Evolutionary conservation across 140 eudicot species (phyloP), one percentile per base, ranked within the genome.

Genomic region (Anethum foeniculum): DNA sequence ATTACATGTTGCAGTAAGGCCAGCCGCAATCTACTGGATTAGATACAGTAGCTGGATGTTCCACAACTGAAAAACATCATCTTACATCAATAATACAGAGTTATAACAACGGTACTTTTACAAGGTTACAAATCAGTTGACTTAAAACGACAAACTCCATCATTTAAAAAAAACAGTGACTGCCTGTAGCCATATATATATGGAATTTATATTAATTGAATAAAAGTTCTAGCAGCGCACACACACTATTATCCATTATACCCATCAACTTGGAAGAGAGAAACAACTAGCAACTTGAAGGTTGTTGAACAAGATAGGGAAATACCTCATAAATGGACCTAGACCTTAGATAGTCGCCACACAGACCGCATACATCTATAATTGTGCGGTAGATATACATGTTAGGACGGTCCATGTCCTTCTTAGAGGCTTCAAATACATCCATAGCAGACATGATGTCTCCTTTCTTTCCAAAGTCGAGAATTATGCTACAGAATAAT

Each of bases 321-420:
- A 81, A 62, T 92, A 95, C 99, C 99, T 95, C 96, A 81, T 88
- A 95, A 81, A 95, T 89, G 85, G 89, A 84, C 86, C 99, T 88
- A 78, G 99, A 90, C 85, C 82, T 91, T 88, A 86, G 69, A 87
- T 79, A 88, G 81, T 95, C 90, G 67, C 89, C 91, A 88, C 96
- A 95, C 84, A 92, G 90, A 82, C 99, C 99, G 72, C 99, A 95
- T n/a, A 87, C 97, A 90, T 95, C 99, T 84, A 95, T 92, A 49
- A 92, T 86, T 71, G 99, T 87, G 81, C 97, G 96, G 85, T 87
- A 95, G 75, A 84, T 90, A 81, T 89, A 91, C 99, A 92, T 90
- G 84, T 95, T 95, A 14, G 93, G 92, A 62, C 86, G 79, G 49
- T 86, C 88, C 77, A 85, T 60, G 38, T 85, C 87, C 83, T 88